phyloP scores from a whole-genome alignment of 2,329 filamentous ascomycete genomes.

The Ophiostoma australiae region DNA sequence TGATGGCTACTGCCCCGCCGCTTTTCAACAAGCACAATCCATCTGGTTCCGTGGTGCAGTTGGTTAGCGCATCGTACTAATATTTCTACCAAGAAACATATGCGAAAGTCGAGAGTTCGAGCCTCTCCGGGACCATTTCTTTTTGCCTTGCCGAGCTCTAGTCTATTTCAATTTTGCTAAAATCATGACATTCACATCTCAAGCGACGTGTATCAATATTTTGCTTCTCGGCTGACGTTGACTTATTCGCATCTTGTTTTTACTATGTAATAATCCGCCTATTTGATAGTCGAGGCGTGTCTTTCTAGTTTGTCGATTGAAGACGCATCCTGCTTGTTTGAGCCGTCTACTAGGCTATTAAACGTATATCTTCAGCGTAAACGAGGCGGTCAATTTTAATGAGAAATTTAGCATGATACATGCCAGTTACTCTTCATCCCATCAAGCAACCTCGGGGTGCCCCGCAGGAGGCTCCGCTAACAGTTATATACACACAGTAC shows the following conservation, averaged over 20 bases:
- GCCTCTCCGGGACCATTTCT: slow-evolving; percentile 17
- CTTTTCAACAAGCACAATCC: not conserved
- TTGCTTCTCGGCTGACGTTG: not conserved
- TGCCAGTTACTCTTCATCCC: not conserved
- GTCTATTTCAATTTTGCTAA: not conserved
- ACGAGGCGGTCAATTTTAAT: too few relatives aligned
- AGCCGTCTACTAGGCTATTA: too few relatives aligned
- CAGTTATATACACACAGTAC: too few relatives aligned
- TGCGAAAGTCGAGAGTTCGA: slow-evolving; percentile 18
- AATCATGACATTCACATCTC: too few relatives aligned
- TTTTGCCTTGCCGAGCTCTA: not conserved
- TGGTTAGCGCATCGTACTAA: slow-evolving; percentile 18
- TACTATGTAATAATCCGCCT: not conserved
- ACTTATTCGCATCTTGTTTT: not conserved
- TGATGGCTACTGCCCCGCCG: not conserved
- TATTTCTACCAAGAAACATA: slow-evolving; percentile 7
- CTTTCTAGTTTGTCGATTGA: not conserved
- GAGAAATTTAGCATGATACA: not conserved
- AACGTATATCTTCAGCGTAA: too few relatives aligned
- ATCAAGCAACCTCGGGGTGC: not conserved
- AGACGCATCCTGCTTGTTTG: not conserved
- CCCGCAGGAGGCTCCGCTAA: slow-evolving; percentile 1
- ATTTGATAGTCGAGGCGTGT: not conserved
- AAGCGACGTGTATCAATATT: too few relatives aligned
- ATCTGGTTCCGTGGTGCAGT: slow-evolving; percentile 17